A percentile compares a stretch with the other conserved stretches of the same genome.
phyloP scores from a whole-genome alignment of 305 asterid species.

The Nicotiana rustica region DNA sequence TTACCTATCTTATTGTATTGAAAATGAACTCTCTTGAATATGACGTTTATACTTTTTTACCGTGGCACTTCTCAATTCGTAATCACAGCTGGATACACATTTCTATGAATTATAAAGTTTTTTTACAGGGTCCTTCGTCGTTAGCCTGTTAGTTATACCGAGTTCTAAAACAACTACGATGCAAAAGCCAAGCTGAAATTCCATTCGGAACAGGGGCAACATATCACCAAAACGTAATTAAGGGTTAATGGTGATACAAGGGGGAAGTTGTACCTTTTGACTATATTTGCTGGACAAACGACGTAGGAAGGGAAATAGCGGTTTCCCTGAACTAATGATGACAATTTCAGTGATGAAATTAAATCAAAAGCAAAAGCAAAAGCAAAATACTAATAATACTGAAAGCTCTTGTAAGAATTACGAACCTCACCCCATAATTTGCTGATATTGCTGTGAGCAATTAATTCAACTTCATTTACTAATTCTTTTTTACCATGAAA shows the following conservation, averaged over 20 bases:
- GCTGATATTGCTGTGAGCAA: background rate
- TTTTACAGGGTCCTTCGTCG: background rate
- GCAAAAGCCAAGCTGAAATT: slow-evolving; percentile 21
- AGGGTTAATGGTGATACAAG: too few species aligned
- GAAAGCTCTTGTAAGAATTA: background rate
- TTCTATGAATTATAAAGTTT: background rate
- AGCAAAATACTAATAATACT: background rate
- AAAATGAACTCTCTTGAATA: background rate
- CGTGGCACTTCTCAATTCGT: background rate
- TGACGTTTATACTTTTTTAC: background rate
- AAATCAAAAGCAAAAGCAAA: too few species aligned
- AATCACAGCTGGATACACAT: background rate
- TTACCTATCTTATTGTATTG: slow-evolving; percentile 19
- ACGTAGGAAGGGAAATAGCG: too few species aligned
- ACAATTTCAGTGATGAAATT: background rate
- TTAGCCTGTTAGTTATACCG: background rate
- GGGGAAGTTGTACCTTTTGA: background rate
- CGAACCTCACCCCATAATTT: background rate
- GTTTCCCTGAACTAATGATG: background rate
- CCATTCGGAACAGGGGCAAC: background rate
- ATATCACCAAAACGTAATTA: background rate
- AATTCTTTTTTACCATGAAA: background rate
- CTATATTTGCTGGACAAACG: background rate
- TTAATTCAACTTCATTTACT: background rate
- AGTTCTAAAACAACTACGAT: background rate